Base-by-base conservation (phyloP, 2,329 filamentous ascomycete genomes). In the Calonectria multiphialidica region DNA sequence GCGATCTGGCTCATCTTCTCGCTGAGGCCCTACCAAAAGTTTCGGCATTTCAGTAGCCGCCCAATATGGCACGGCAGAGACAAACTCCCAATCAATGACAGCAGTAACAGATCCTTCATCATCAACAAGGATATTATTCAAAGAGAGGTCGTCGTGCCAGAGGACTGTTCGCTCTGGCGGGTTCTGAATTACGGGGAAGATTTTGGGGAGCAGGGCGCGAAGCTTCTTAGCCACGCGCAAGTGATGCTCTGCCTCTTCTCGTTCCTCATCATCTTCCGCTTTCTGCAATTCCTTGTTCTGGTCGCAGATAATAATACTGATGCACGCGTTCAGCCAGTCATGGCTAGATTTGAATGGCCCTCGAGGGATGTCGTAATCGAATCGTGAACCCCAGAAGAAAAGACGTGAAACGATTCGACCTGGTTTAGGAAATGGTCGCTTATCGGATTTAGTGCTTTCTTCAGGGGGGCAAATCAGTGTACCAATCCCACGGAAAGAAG, bases 41-140 rank as follows among this genome's bases (percentile, higher is more conserved):
- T 76, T 72, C 10, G 85, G 84, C 30, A 81, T 55, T 28, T 78
- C 65, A 13, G 79, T 81, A 5, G 81, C 75, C 59, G 78, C 73
- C 86, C 85, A 88, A 16, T 82, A 73, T 8, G 85, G 86, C 67
- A 86, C 33, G 2, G 83, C 75, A 9, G 83, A 86, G 13, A 86
- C 82, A 49, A 82, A 86, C 68, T 87, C 84, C 84, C 84, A 88
- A 72, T 87, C 84, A 4, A 87, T 53, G 0, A 87, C 61, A 5
- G 75, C 85, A 1, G 83, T 84, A 6, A 87, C 73, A 0, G 70
- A 69, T 0, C 83, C 83, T 6, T 80, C 33, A 0, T 82, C 77
- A 64, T 87, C 78, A 1, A 87, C 81, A 30, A 87, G 73, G 10
- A 88, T 83, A 68, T 88, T 87, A 2, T 78, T 72, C 8, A 81